Conservation (phyloP, 2,329 filamentous ascomycete genomes). For the Sordariomycetes sp. region DNA sequence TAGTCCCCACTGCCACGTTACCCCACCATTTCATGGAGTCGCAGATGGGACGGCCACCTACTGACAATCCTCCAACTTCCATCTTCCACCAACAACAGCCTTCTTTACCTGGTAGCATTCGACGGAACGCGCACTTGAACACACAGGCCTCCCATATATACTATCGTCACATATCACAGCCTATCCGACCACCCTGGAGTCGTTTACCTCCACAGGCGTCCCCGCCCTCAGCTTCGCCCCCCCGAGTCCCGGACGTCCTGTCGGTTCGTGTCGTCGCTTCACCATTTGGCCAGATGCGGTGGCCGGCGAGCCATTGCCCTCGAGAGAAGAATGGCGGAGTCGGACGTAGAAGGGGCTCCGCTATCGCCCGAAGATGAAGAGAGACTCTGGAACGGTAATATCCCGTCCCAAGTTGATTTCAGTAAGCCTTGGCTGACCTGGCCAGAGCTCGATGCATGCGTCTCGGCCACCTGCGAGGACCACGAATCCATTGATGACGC, state of each 20-base stretch:
- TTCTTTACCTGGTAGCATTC: not conserved
- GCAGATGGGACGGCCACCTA: too few species aligned
- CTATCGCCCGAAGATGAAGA: slow-evolving; percentile 68
- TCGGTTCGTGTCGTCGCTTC: not conserved
- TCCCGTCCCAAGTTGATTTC: not conserved
- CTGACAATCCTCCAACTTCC: too few species aligned
- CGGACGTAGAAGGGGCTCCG: slow-evolving; percentile 53
- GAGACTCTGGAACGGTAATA: slow-evolving; percentile 77
- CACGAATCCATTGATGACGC: slow-evolving; percentile 69
- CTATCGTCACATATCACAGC: too few species aligned
- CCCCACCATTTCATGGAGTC: too few species aligned
- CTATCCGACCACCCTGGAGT: too few species aligned
- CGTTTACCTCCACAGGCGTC: too few species aligned
- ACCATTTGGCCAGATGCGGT: slow-evolving; percentile 21
- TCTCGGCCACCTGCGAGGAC: slow-evolving; percentile 36
- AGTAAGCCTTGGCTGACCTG: not conserved
- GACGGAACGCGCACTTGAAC: too few species aligned
- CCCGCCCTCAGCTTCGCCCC: too few species aligned
- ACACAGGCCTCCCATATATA: too few species aligned
- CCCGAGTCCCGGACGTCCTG: not conserved
- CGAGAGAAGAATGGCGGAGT: slow-evolving; percentile 37
- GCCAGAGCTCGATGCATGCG: slow-evolving; percentile 37
- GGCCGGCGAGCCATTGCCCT: slow-evolving; percentile 14
- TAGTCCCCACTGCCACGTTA: not conserved
- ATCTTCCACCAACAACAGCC: not conserved